These are phyloP conservation scores for Rhizophora apiculata DNA, from an alignment of 345 rosid genomes.

Conservation along the genomic window DNA sequence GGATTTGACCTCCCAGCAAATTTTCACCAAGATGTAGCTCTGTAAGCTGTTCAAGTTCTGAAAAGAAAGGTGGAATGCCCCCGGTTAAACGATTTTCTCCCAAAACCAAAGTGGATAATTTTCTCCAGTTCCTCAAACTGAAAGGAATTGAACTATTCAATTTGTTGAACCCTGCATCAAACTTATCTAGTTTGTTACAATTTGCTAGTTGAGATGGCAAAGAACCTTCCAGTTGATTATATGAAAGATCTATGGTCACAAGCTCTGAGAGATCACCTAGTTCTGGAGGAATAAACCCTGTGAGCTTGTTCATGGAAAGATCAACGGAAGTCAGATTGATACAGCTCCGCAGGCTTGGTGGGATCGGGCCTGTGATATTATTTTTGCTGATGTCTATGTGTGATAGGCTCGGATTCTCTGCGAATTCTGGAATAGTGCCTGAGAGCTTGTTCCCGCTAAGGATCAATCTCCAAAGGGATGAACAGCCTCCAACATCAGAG, in stretches of 20 bases:
- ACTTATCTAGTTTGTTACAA: conserved; percentile 36
- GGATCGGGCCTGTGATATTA: conserved; percentile 54
- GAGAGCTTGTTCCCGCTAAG: conserved; percentile 49
- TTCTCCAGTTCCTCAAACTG: conserved; percentile 47
- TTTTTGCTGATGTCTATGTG: conserved; percentile 58
- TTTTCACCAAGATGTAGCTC: conserved; percentile 63
- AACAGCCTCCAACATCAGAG: conserved; percentile 49
- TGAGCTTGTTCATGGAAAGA: conserved; percentile 58
- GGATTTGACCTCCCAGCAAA: conserved; percentile 62
- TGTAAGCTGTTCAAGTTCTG: conserved; percentile 44
- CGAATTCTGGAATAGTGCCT: conserved; percentile 60
- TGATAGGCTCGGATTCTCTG: conserved; percentile 37
- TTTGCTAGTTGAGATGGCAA: conserved; percentile 57
- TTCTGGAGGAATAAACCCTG: conserved; percentile 52
- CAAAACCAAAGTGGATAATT: conserved; percentile 49
- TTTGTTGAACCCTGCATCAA: conserved; percentile 63
- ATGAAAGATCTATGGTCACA: conserved; percentile 46
- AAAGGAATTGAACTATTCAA: conserved; percentile 56
- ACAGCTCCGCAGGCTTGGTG: conserved; percentile 51
- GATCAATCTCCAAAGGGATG: conserved; percentile 56
- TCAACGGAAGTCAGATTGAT: conserved; percentile 43
- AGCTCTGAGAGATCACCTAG: conserved; percentile 52
- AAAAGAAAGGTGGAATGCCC: conserved; percentile 55
- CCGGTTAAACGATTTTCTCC: conserved; percentile 56
- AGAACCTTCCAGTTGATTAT: conserved; percentile 55